These are phyloP conservation scores for Halocafeteria seosinensis DNA, from an alignment of 108 stramenopile genomes.

Conservation along the genomic window DNA sequence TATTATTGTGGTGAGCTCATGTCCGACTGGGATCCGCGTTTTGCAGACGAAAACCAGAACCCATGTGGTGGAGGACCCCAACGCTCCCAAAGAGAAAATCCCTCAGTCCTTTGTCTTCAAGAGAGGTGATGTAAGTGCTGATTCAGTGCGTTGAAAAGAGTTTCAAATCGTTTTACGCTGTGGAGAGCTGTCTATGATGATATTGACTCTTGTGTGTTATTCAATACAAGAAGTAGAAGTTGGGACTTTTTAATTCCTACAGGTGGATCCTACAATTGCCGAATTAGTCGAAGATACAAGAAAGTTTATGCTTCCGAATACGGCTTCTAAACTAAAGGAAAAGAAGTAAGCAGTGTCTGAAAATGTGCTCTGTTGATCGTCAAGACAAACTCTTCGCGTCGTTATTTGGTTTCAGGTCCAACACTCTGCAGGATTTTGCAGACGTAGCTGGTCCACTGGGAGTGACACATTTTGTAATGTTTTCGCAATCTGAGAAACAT, in stretches of 20 bases:
- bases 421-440: constrained; percentile 45
- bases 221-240: neutral
- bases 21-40: too few relatives aligned
- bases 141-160: neutral
- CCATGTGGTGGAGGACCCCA: neutral
- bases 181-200: neutral
- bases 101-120: neutral
- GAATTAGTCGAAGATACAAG: constrained; percentile 72
- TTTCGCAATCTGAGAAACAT: constrained; percentile 55
- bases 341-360: constrained; percentile 22
- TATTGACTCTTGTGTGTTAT: neutral
- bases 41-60: neutral
- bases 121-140: neutral
- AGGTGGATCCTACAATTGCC: constrained; percentile 24
- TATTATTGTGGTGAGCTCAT: too few relatives aligned
- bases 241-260: neutral
- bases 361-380: neutral
- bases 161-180: neutral
- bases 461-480: constrained; percentile 70
- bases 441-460: constrained; percentile 59
- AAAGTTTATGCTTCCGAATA: constrained; percentile 80
- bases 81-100: neutral
- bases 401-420: constrained; percentile 9
- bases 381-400: neutral
- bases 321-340: constrained; percentile 74